phyloP scores from a whole-genome alignment of 495 filamentous ascomycete species.

The Aspergillus saccharolyticus region DNA sequence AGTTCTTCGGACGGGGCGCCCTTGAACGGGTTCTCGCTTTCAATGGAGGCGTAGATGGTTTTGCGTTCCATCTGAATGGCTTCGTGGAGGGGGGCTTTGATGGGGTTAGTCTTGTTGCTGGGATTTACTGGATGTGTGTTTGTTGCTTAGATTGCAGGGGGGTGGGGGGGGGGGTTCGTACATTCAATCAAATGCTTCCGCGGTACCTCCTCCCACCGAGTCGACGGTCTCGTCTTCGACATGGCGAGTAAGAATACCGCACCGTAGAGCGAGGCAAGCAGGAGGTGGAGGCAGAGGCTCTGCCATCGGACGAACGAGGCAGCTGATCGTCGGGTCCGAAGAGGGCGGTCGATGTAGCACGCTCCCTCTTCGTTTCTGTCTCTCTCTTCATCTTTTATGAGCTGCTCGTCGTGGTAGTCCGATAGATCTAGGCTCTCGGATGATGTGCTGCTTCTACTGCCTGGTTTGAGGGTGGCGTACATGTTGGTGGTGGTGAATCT shows the following conservation, averaged over 20 bases:
- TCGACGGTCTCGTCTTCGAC: background rate
- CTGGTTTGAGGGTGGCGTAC: background rate
- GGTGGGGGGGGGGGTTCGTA: background rate
- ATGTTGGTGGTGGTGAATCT: background rate
- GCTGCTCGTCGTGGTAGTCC: background rate
- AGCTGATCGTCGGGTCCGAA: background rate
- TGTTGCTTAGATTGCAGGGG: too few species aligned
- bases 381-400: background rate
- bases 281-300: background rate
- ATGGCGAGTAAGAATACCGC: background rate
- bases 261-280: background rate
- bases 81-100: background rate
- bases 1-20: background rate
- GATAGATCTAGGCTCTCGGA: background rate
- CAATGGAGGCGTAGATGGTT: background rate
- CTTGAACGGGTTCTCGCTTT: slow-evolving; percentile 1
- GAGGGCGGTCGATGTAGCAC: background rate
- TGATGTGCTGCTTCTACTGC: background rate
- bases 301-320: background rate
- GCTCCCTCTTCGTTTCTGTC: background rate
- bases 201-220: background rate
- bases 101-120: too few species aligned
- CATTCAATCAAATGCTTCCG: background rate
- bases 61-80: background rate
- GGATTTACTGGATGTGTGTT: too few species aligned